A percentile compares a stretch with the other conserved stretches of the same genome.
These are phyloP conservation scores for Pleurotus salmoneostramineus DNA, from an alignment of 768 basidiomycete genomes.

Conservation along the genomic window DNA sequence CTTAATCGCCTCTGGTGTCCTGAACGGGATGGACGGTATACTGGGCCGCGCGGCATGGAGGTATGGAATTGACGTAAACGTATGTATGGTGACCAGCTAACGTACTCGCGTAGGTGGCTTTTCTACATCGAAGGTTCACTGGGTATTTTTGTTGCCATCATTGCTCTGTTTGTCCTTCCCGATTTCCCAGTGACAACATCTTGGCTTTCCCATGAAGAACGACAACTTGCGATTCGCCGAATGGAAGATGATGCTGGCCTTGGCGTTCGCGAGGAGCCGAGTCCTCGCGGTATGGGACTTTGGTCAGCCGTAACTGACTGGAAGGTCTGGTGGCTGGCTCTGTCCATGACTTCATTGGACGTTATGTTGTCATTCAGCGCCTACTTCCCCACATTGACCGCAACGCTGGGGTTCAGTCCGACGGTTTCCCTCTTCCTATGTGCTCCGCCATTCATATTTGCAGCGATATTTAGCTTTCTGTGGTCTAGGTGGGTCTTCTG, in stretches of 20 bases:
- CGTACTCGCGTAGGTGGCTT: constrained; percentile 28
- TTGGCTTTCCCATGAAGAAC: constrained; percentile 33
- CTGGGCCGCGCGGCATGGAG: constrained; percentile 45
- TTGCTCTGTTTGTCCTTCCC: constrained; percentile 37
- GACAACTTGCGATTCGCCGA: constrained; percentile 36
- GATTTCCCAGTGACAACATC: constrained; percentile 38
- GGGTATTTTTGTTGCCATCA: constrained; percentile 37
- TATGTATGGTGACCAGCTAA: neutral
- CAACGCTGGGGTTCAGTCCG: constrained; percentile 48
- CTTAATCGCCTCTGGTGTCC: constrained; percentile 40
- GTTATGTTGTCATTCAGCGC: constrained; percentile 48
- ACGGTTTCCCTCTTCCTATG: constrained; percentile 53
- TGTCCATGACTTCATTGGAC: constrained; percentile 40
- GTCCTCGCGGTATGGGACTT: too few species aligned
- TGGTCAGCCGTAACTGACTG: constrained; percentile 45
- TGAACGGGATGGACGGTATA: constrained; percentile 38
- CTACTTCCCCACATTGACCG: constrained; percentile 53
- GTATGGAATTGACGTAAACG: constrained; percentile 16
- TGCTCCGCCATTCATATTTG: constrained; percentile 31
- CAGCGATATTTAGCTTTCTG: constrained; percentile 15
- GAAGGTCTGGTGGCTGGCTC: constrained; percentile 55
- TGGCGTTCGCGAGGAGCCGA: too few species aligned
- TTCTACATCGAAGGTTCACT: constrained; percentile 38
- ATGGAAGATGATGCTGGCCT: constrained; percentile 42
- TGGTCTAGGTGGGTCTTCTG: neutral